Base-by-base conservation (phyloP, 257 asterid genomes). In the Nicotiana benthamiana region DNA sequence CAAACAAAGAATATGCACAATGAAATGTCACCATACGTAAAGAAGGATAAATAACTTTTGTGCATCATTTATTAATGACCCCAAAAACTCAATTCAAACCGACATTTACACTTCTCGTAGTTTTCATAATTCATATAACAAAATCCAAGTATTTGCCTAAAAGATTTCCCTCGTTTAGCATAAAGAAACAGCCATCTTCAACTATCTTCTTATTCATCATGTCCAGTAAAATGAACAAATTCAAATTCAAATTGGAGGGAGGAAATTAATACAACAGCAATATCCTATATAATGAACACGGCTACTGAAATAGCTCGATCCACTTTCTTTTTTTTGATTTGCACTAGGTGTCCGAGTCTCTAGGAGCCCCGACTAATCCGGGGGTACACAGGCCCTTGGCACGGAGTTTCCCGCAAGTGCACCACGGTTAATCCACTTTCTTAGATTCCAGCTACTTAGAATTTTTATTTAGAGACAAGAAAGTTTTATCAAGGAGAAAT, bases 1-100 rank as follows among this genome's bases (percentile, higher is more conserved):
- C 91, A 86, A 77, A 51, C 22, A 79, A 87, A 79, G 83, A 83
- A 20, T 27, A 60, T 52, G 34, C 27, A 78, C 18, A 60, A 79
- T 22, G 11, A 79, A 77, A 63, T 24, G 52, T 32, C 70, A 36
- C 36, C 36, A 26, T 15, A 6, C 24, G 60, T 43, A 70, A 70
- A 70, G 59, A 22, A 70, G 9, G 54, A 70, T 27, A 43, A 43
- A 70, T 67, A 68, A 36, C n/a, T 10, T 40, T 68, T 54, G 43
- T 40, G 57, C 34, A 20, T 68, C 57, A 12, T 68, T 68, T 68
- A 68, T 68, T 40, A 66, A 66, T 20, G 40, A n/a, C 53, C 54
- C 18, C 18, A 67, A 18, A 63, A 40, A 22, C n/a, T 68, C 54
- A 67, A 9, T 9, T 34, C 54, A 67, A 67, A 15, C 75, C 10